phyloP scores from a whole-genome alignment of 768 basidiomycete genomes.

The Lepiota subincarnata region DNA sequence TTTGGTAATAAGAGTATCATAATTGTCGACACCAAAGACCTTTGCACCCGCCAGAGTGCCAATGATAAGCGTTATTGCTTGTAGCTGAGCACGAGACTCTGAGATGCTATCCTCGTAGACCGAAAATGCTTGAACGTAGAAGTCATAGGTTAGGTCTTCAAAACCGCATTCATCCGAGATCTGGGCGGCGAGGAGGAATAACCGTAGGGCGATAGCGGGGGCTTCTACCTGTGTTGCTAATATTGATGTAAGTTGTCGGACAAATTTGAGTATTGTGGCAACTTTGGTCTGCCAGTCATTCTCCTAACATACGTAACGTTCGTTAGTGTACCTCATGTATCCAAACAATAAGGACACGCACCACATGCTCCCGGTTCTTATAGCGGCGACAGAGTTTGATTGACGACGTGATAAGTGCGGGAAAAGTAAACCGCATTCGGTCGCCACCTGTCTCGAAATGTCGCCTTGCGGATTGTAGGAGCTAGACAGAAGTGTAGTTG shows the following conservation, averaged over 20 bases:
- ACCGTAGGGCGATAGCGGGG: slow-evolving; percentile 84
- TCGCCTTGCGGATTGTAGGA: slow-evolving; percentile 85
- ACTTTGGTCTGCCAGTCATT: slow-evolving; percentile 84
- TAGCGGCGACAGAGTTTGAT: slow-evolving; percentile 92
- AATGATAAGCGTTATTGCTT: slow-evolving; percentile 96
- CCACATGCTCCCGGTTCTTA: slow-evolving; percentile 74
- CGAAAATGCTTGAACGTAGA: slow-evolving; percentile 96
- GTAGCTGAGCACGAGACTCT: slow-evolving; percentile 91
- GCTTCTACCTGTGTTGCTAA: slow-evolving; percentile 92
- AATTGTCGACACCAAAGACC: slow-evolving; percentile 93
- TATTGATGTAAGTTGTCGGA: slow-evolving; percentile 89
- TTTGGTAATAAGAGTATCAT: slow-evolving; percentile 97
- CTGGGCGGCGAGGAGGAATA: slow-evolving; percentile 95
- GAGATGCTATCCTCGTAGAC: slow-evolving; percentile 98
- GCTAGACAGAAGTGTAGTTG: slow-evolving; percentile 35
- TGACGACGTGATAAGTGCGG: slow-evolving; percentile 88
- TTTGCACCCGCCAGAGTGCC: slow-evolving; percentile 82
- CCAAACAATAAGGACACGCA: slow-evolving; percentile 24
- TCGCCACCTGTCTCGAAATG: slow-evolving; percentile 92
- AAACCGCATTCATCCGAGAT: slow-evolving; percentile 93
- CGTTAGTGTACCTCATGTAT: neutral
- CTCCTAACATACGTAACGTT: slow-evolving; percentile 47
- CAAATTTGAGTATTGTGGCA: slow-evolving; percentile 88
- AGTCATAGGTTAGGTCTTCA: slow-evolving; percentile 94
- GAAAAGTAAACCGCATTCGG: slow-evolving; percentile 95